Conservation (phyloP, 441 rosid genomes). For the Capsella rubella region DNA sequence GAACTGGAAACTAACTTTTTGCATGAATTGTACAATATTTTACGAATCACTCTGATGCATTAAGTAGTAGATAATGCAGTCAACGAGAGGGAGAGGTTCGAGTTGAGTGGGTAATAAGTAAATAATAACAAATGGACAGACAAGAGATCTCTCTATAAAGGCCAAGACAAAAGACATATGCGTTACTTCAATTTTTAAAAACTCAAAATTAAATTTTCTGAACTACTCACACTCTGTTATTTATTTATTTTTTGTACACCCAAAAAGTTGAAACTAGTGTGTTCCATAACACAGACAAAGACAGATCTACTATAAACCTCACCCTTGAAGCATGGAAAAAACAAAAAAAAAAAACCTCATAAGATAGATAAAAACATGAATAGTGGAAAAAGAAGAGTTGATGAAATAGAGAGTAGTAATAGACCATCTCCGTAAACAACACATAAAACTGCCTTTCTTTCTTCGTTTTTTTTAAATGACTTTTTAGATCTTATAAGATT, state of each 20-base stretch:
- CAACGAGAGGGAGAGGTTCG: slow-evolving; percentile 10
- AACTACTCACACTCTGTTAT: slow-evolving; percentile 9
- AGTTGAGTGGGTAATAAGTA: slow-evolving; percentile 14
- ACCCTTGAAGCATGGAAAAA: background rate
- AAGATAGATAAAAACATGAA: slow-evolving; percentile 30
- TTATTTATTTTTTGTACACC: slow-evolving; percentile 20
- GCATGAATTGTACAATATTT: too few relatives aligned
- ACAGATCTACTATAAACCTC: slow-evolving; percentile 29
- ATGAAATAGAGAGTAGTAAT: background rate
- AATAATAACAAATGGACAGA: slow-evolving; percentile 16
- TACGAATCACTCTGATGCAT: background rate
- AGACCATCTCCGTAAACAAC: slow-evolving; percentile 32
- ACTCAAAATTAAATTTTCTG: slow-evolving; percentile 32
- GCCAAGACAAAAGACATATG: slow-evolving; percentile 32
- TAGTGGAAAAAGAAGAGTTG: slow-evolving; percentile 24
- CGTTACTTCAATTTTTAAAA: slow-evolving; percentile 13
- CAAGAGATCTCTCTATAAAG: background rate
- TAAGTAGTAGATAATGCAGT: background rate
- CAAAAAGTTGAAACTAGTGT: background rate
- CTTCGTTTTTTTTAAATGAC: background rate
- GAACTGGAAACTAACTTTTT: too few relatives aligned
- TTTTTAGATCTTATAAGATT: slow-evolving; percentile 32
- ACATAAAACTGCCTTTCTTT: slow-evolving; percentile 15
- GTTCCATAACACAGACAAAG: slow-evolving; percentile 15
- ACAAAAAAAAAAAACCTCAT: background rate